These are phyloP conservation scores for Gnaphalium uliginosum DNA, from an alignment of 129 eudicot species.

Conservation along the genomic window DNA sequence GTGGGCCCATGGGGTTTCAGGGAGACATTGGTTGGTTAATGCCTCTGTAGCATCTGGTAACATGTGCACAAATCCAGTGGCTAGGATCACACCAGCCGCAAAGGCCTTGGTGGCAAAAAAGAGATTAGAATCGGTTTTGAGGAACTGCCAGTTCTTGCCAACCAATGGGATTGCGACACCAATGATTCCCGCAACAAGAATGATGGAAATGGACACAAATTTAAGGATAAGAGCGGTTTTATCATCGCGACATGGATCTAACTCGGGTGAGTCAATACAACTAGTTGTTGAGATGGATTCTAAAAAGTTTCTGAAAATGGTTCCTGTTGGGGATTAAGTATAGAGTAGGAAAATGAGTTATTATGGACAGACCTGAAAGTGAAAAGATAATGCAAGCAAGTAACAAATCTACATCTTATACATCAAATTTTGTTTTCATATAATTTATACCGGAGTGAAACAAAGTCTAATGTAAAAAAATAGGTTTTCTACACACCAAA, in stretches of 20 bases:
- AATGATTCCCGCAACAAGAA: slow-evolving; percentile 52
- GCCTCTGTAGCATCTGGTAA: slow-evolving; percentile 65
- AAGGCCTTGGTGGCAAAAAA: slow-evolving; percentile 75
- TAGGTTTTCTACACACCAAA: too few relatives aligned
- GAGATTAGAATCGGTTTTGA: slow-evolving; percentile 54
- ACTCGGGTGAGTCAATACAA: slow-evolving; percentile 36
- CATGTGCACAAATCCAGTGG: slow-evolving; percentile 87
- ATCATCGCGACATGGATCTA: slow-evolving; percentile 49
- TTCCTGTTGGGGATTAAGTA: slow-evolving; percentile 35
- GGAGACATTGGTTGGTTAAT: slow-evolving; percentile 58
- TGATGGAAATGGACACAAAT: slow-evolving; percentile 51
- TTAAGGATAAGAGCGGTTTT: slow-evolving; percentile 52
- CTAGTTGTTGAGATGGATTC: slow-evolving; percentile 46
- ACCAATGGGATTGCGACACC: slow-evolving; percentile 65
- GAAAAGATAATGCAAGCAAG: too few relatives aligned
- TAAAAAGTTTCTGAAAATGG: slow-evolving; percentile 46
- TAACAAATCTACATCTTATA: too few relatives aligned
- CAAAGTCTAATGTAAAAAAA: too few relatives aligned
- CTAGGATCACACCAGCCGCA: slow-evolving; percentile 79
- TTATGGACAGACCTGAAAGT: too few relatives aligned
- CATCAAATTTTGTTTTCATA: too few relatives aligned
- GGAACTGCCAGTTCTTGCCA: slow-evolving; percentile 57
- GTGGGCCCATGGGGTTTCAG: slow-evolving; percentile 61
- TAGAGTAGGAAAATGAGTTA: too few relatives aligned
- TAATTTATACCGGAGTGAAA: too few relatives aligned